Base-by-base conservation (phyloP, 495 filamentous ascomycete genomes). In the Cercophora newfieldiana region DNA sequence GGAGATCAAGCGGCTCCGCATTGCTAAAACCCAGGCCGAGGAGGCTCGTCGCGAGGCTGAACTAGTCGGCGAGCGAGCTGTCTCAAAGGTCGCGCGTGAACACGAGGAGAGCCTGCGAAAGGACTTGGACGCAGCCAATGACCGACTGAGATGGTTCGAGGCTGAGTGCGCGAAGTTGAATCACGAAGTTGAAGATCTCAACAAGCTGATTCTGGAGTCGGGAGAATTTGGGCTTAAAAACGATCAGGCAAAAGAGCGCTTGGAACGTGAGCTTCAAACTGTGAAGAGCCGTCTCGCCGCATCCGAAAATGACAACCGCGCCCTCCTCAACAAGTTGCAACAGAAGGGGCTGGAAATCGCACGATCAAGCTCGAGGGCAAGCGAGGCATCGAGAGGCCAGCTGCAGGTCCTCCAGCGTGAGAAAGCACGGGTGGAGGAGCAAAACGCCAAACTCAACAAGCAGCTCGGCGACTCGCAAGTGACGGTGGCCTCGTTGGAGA, bases 291-390 rank as follows among this genome's bases (percentile, higher is more conserved):
- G 95, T 29, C 83, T 99, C 57, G 86, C 89, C 14, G 95, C 95
- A 29, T 98, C 95, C 0, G 95, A 99, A 71, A 97, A 98, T 71
- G 95, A 98, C 78, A 98, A 98, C 71, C 89, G 92, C n/a, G 88
- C 93, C 37, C 81, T 99, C 0, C 83, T 98, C 55, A 99, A 97
- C 74, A 98, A 98, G 77, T 83, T 99, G 12, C 95, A 99, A 69
- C 94, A 97, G 71, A 99, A 99, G 83, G 96, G 96, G 51, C 87
- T 99, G 7, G 95, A 99, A 73, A 95, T 99, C 73, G 94, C 93
- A 29, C 85, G 96, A 48, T 94, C 95, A 4, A 92, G 86, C 66
- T 96, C 94, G 2, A 88, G 87, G 63, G 95, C 92, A 28, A 91
- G 86, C 61, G 95, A 99, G 63, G 90, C 86, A 63, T 92, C 94